Conservation (phyloP, 768 basidiomycete genomes). For the Macrocybe gigantea region DNA sequence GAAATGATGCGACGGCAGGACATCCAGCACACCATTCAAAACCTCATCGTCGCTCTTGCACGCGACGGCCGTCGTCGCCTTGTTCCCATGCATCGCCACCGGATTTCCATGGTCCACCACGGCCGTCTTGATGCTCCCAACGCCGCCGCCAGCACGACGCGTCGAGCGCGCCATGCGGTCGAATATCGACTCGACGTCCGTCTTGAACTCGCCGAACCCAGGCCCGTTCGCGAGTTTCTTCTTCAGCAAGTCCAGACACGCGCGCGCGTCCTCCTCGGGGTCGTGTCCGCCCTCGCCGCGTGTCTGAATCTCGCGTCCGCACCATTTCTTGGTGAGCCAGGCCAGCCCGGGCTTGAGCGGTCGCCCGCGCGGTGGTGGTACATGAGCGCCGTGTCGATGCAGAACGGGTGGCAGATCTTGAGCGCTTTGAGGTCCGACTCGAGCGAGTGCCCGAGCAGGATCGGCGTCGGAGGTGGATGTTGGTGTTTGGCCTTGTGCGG, state of each 20-base stretch:
- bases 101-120: slow-evolving; percentile 88
- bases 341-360: slow-evolving; percentile 93
- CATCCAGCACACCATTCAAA: slow-evolving; percentile 57
- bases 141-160: slow-evolving; percentile 25
- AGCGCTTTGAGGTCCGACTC: slow-evolving; percentile 91
- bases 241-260: slow-evolving; percentile 78
- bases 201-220: slow-evolving; percentile 83
- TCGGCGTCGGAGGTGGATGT: slow-evolving; percentile 48
- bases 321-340: slow-evolving; percentile 97
- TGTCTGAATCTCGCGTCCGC: slow-evolving; percentile 82
- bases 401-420: slow-evolving; percentile 77
- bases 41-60: slow-evolving; percentile 80
- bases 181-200: slow-evolving; percentile 83
- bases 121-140: slow-evolving; percentile 46
- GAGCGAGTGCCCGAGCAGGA: slow-evolving; percentile 92
- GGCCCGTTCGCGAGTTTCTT: slow-evolving; percentile 74
- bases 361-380: slow-evolving; percentile 93
- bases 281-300: slow-evolving; percentile 85
- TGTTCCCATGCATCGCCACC: slow-evolving; percentile 75
- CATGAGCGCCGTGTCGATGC: slow-evolving; percentile 86
- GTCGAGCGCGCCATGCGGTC: slow-evolving; percentile 68
- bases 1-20: slow-evolving; percentile 66
- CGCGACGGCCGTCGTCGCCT: slow-evolving; percentile 69
- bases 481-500: slow-evolving; percentile 9
- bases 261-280: slow-evolving; percentile 90